These are phyloP conservation scores for Salix suchowensis DNA, from an alignment of 345 rosid genomes.

Conservation along the genomic window DNA sequence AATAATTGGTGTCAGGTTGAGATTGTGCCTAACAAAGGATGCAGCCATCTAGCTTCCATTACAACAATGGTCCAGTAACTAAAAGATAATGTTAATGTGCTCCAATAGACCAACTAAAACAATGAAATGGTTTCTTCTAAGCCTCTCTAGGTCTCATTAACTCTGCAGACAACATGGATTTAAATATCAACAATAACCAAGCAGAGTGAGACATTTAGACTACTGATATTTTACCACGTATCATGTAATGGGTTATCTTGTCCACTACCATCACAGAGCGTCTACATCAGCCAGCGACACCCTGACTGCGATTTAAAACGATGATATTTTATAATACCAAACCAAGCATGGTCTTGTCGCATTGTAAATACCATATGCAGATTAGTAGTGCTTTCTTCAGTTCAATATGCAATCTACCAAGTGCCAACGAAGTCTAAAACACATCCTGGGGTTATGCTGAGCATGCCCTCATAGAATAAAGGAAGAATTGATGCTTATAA, in stretches of 20 bases:
- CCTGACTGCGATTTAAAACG: background rate
- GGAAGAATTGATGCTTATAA: background rate
- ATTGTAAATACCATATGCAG: background rate
- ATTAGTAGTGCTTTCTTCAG: background rate
- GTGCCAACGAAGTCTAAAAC: background rate
- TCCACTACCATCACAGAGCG: background rate
- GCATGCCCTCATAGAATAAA: constrained; percentile 1
- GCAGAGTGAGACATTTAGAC: background rate
- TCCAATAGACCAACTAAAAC: background rate
- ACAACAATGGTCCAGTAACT: background rate
- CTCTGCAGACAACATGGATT: background rate
- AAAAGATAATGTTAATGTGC: background rate
- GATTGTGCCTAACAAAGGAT: background rate
- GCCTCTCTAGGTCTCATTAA: background rate
- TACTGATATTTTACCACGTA: background rate
- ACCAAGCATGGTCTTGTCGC: background rate
- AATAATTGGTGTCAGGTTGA: background rate
- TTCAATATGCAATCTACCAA: background rate
- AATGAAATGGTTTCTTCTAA: background rate
- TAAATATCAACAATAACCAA: background rate
- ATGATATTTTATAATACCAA: background rate
- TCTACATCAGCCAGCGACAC: background rate
- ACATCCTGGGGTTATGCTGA: background rate
- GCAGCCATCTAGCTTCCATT: background rate
- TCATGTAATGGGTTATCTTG: background rate